Evolutionary conservation across 768 basidiomycete genomes (phyloP).

Genomic region (Tremella yokohamensis): DNA sequence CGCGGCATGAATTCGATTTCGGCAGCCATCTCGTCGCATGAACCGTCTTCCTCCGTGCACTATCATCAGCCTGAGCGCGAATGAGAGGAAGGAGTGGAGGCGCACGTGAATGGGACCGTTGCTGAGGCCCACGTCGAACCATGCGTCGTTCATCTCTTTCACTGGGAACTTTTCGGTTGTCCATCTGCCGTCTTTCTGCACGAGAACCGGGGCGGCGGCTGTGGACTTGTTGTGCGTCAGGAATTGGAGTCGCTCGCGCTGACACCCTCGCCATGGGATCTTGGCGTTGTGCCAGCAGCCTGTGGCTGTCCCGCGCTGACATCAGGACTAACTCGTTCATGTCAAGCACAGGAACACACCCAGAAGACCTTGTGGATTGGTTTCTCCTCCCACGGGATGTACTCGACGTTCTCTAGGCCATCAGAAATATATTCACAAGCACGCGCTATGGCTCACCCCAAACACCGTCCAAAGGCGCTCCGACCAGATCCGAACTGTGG

Average conservation of each 20-base stretch:
- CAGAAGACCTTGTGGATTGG: conserved; percentile 40
- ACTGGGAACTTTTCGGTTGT: conserved; percentile 18
- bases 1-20: conserved; percentile 40
- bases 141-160: conserved; percentile 30
- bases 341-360: conserved; percentile 21
- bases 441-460: conserved; percentile 18
- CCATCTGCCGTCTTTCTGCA: conserved; percentile 14
- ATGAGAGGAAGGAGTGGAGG: neutral
- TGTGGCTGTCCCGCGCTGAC: conserved; percentile 41
- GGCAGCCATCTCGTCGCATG: conserved; percentile 34
- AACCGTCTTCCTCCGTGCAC: conserved; percentile 36
- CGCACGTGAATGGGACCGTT: conserved; percentile 44
- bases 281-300: conserved; percentile 37
- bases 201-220: conserved; percentile 17
- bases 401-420: conserved; percentile 30
- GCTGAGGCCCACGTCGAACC: conserved; percentile 39
- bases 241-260: conserved; percentile 40
- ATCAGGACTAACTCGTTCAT: neutral
- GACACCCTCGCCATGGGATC: conserved; percentile 37
- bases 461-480: conserved; percentile 35
- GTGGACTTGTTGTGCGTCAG: conserved; percentile 25
- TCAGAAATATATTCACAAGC: conserved; percentile 2
- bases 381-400: conserved; percentile 36
- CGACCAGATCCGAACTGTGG: conserved; percentile 36
- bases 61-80: neutral